phyloP scores from a whole-genome alignment of 2,329 filamentous ascomycete species.

The Paraphaeosphaeria minitans region DNA sequence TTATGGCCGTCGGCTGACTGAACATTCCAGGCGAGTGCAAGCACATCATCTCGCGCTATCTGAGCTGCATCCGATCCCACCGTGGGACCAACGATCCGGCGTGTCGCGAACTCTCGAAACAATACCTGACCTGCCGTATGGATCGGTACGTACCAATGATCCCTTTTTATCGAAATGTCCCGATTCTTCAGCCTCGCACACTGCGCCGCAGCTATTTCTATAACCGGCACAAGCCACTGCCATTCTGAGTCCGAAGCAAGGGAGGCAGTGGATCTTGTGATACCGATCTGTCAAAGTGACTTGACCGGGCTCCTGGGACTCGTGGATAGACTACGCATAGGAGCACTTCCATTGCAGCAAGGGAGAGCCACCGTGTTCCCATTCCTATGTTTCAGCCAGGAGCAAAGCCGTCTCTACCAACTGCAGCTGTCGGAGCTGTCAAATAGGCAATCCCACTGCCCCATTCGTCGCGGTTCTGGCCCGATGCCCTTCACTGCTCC shows the following conservation, averaged over 20 bases:
- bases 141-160: conserved; percentile 69
- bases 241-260: conserved; percentile 20
- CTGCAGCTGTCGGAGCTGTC: conserved; percentile 26
- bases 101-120: conserved; percentile 84
- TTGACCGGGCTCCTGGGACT: conserved; percentile 34
- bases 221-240: conserved; percentile 14
- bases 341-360: conserved; percentile 24
- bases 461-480: conserved; percentile 20
- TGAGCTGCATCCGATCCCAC: conserved; percentile 83
- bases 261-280: conserved; percentile 31
- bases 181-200: conserved; percentile 15
- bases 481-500: conserved; percentile 17
- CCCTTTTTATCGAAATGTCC: conserved; percentile 19
- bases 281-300: conserved; percentile 40
- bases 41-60: conserved; percentile 80
- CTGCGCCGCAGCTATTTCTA: conserved; percentile 13
- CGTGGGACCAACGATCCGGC: conserved; percentile 84
- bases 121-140: conserved; percentile 91
- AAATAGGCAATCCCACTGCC: conserved; percentile 26
- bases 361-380: conserved; percentile 27
- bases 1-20: conserved; percentile 21
- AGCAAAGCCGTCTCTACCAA: conserved; percentile 31
- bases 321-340: conserved; percentile 11
- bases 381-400: conserved; percentile 31
- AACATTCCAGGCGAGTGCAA: conserved; percentile 81